Evolutionary conservation across 352 stramenopile genomes (phyloP).

Genomic region (Phytopythium helicoides): DNA sequence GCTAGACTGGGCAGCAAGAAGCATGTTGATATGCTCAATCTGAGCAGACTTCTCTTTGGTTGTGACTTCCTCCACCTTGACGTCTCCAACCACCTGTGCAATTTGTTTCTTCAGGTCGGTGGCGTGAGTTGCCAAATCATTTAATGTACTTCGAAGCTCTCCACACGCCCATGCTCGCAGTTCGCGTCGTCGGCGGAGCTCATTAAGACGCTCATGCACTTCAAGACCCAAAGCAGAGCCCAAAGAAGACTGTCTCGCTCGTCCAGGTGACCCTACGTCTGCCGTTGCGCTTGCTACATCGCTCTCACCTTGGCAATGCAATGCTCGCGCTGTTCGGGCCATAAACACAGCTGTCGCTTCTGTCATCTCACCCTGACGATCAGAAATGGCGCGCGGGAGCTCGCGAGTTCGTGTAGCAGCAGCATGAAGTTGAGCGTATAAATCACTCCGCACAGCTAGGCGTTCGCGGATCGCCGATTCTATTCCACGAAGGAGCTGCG

Average conservation of each 20-base stretch:
- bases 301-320: slow-evolving; percentile 7
- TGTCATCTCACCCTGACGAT: slow-evolving; percentile 7
- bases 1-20: slow-evolving; percentile 3
- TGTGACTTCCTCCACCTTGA: slow-evolving; percentile 55
- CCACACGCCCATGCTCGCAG: slow-evolving; percentile 56
- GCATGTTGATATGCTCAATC: slow-evolving; percentile 33
- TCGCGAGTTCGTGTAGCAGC: slow-evolving; percentile 24
- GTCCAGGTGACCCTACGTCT: neutral
- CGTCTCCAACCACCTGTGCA: slow-evolving; percentile 26
- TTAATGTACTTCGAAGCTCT: slow-evolving; percentile 45
- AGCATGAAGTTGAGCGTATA: slow-evolving; percentile 17
- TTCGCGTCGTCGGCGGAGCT: slow-evolving; percentile 39
- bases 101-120: slow-evolving; percentile 70
- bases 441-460: slow-evolving; percentile 11
- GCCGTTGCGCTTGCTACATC: neutral
- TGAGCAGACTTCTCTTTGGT: slow-evolving; percentile 54
- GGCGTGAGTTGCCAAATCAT: slow-evolving; percentile 46
- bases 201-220: slow-evolving; percentile 36
- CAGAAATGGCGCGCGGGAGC: slow-evolving; percentile 23
- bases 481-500: slow-evolving; percentile 29
- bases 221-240: slow-evolving; percentile 2
- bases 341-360: slow-evolving; percentile 6
- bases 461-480: slow-evolving; percentile 24
- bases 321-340: slow-evolving; percentile 1
- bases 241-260: neutral